A percentile compares a stretch with the other conserved stretches of the same genome.
Evolutionary conservation across 2,329 filamentous ascomycete genomes (phyloP).

Genomic region (Paraphaeosphaeria sporulosa): DNA sequence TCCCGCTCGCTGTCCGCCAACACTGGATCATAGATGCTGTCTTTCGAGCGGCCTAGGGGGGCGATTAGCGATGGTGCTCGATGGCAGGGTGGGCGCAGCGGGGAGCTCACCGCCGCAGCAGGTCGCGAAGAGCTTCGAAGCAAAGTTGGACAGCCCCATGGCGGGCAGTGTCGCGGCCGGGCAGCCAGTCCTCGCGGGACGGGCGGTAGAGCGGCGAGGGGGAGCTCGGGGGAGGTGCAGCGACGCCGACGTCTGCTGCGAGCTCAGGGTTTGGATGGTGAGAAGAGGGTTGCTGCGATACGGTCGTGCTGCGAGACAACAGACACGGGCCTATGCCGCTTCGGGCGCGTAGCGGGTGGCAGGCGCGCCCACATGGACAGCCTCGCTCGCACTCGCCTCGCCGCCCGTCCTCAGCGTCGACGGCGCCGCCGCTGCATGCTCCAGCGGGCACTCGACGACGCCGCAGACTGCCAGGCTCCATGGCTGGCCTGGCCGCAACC

Average conservation of each 20-base stretch:
- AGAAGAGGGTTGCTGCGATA: constrained; percentile 21
- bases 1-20: constrained; percentile 96
- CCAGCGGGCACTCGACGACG: background rate
- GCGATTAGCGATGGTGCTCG: constrained; percentile 28
- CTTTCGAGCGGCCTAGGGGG: constrained; percentile 53
- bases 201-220: constrained; percentile 2
- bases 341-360: constrained; percentile 8
- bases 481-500: too few species aligned
- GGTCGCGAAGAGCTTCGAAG: constrained; percentile 45
- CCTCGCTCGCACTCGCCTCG: constrained; percentile 3
- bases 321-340: constrained; percentile 6
- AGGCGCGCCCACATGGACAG: background rate
- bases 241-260: constrained; percentile 21
- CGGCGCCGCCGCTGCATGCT: background rate
- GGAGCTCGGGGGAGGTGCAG: constrained; percentile 13
- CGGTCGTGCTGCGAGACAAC: background rate
- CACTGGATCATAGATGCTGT: constrained; percentile 63
- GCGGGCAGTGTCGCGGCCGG: constrained; percentile 37
- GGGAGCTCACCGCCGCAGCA: constrained; percentile 49
- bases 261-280: constrained; percentile 21
- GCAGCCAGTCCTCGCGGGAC: constrained; percentile 28
- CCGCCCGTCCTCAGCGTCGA: background rate
- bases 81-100: constrained; percentile 7
- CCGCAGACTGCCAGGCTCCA: too few species aligned
- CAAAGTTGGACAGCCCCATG: constrained; percentile 49